Percentiles rank a stretch among this genome's conserved stretches.
Evolutionary conservation across 2,329 filamentous ascomycete species (phyloP).

Genomic region (Penicillium brasilianum): DNA sequence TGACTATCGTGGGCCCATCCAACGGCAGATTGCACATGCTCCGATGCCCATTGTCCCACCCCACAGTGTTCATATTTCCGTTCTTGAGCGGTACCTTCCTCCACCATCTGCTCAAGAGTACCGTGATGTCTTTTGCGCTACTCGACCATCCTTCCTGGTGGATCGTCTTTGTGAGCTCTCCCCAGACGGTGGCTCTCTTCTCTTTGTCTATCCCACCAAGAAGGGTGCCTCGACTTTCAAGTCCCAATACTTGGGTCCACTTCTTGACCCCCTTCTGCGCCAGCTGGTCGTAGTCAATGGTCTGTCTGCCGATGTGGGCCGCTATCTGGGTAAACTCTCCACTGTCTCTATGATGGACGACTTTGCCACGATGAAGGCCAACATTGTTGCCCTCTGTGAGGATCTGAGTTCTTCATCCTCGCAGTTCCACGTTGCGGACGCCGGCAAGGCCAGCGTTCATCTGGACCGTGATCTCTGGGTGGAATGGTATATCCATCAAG

Average conservation of each 20-base stretch:
- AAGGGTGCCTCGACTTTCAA: constrained; percentile 63
- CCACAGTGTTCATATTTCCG: constrained; percentile 63
- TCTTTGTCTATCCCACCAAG: constrained; percentile 67
- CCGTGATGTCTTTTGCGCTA: constrained; percentile 60
- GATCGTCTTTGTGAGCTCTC: constrained; percentile 67
- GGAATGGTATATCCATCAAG: constrained; percentile 69
- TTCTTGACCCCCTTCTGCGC: constrained; percentile 65
- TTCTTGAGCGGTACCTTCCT: constrained; percentile 70
- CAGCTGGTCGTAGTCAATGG: constrained; percentile 64
- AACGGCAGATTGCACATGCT: constrained; percentile 47
- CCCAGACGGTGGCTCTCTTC: constrained; percentile 59
- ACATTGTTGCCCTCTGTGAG: constrained; percentile 48
- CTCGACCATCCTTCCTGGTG: constrained; percentile 62
- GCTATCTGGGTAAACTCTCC: constrained; percentile 59
- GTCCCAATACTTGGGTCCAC: constrained; percentile 63
- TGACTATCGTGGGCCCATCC: constrained; percentile 56
- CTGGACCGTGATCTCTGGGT: constrained; percentile 62
- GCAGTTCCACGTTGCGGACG: constrained; percentile 55
- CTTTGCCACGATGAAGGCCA: constrained; percentile 56
- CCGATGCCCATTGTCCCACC: constrained; percentile 65
- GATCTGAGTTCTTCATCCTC: constrained; percentile 44
- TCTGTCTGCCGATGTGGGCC: constrained; percentile 62
- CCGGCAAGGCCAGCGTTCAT: constrained; percentile 56
- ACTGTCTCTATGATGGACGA: constrained; percentile 60
- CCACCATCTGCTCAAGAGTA: constrained; percentile 65